Percentiles rank a stretch among this genome's conserved stretches.
Evolutionary conservation across 148 eudicot species (phyloP).

Genomic region (Rhododendron kiyosumense): DNA sequence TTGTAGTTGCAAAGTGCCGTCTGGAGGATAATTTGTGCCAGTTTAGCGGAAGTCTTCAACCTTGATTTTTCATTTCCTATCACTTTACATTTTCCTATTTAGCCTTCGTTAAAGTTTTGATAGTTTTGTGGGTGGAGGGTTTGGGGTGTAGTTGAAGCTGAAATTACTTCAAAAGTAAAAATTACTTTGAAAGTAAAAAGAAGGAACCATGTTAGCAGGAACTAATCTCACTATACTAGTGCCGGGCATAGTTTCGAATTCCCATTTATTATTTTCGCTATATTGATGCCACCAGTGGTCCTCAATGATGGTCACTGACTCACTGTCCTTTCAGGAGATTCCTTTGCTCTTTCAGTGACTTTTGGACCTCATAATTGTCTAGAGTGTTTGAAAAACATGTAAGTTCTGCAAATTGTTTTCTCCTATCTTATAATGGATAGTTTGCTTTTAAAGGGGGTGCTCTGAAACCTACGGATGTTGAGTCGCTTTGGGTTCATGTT

Average conservation of each 20-base stretch:
- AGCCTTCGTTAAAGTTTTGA: background rate
- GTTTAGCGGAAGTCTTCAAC: background rate
- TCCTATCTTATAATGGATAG: background rate
- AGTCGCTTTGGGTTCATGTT: conserved; percentile 89
- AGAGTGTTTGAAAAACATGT: background rate
- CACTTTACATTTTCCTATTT: background rate
- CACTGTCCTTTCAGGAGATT: background rate
- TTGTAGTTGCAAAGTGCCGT: background rate
- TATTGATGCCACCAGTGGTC: background rate
- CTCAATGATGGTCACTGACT: background rate
- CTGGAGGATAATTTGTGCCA: background rate
- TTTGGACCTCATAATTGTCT: background rate
- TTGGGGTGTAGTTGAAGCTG: background rate
- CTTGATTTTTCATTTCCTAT: background rate
- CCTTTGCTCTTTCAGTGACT: background rate
- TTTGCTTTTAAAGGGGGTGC: conserved; percentile 67
- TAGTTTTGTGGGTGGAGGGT: background rate
- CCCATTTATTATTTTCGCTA: background rate
- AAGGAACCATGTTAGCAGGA: background rate
- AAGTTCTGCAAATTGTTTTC: background rate
- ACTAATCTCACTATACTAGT: background rate
- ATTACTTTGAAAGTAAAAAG: background rate
- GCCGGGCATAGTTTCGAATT: background rate
- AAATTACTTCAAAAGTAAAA: background rate
- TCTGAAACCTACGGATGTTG: conserved; percentile 88